Evolutionary conservation across 768 basidiomycete genomes (phyloP).

Genomic region (Leccinum rimulosum): DNA sequence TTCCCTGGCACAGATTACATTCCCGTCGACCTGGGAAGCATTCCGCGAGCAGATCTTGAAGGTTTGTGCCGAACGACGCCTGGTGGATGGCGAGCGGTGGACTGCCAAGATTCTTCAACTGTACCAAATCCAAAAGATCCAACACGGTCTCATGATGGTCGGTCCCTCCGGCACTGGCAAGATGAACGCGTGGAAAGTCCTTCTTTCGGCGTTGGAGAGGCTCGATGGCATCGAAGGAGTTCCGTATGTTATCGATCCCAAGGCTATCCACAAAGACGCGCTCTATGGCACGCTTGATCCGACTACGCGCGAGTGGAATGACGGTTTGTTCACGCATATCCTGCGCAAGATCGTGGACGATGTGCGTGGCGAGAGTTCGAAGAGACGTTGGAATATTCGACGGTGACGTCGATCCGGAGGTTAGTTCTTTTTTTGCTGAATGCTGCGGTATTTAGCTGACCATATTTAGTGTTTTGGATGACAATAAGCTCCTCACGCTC

Average conservation of each 20-base stretch:
- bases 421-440: constrained; percentile 31
- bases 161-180: constrained; percentile 97
- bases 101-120: constrained; percentile 94
- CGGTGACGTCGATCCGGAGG: constrained; percentile 99
- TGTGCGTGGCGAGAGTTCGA: constrained; percentile 94
- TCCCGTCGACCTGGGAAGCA: constrained; percentile 80
- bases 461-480: constrained; percentile 85
- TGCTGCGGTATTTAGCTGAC: constrained; percentile 2
- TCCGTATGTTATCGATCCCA: constrained; percentile 96
- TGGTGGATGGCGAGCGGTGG: constrained; percentile 89
- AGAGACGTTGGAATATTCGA: constrained; percentile 99
- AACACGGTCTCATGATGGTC: constrained; percentile 99
- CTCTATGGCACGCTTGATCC: constrained; percentile 95
- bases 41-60: constrained; percentile 82
- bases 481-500: constrained; percentile 95
- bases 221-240: constrained; percentile 92
- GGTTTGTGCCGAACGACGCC: constrained; percentile 81
- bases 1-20: constrained; percentile 95
- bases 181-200: constrained; percentile 94
- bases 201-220: constrained; percentile 85
- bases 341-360: constrained; percentile 98
- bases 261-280: constrained; percentile 98
- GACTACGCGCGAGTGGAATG: constrained; percentile 99
- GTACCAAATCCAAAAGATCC: constrained; percentile 99
- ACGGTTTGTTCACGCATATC: constrained; percentile 97